Percentiles rank a stretch among this genome's conserved stretches.
Evolutionary conservation across 1,284 basidiomycete genomes (phyloP).

Genomic region (Tilletia walkeri): DNA sequence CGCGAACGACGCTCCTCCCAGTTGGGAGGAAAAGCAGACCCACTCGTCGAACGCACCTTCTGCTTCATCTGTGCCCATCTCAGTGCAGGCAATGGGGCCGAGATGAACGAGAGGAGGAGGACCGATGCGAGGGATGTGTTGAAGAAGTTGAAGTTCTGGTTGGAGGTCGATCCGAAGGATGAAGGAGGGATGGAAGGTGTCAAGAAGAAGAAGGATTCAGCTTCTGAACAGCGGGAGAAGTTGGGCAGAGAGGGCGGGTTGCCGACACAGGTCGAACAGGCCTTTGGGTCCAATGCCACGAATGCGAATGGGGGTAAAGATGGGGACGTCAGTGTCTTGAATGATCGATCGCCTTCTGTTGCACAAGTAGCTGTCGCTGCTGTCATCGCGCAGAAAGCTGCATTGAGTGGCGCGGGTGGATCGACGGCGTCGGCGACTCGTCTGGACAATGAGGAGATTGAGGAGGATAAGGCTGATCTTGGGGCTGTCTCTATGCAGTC

Average conservation of each 20-base stretch:
- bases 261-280: too few species aligned
- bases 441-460: not conserved
- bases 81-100: slow-evolving; percentile 2
- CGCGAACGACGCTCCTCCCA: slow-evolving; percentile 5
- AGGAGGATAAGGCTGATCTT: slow-evolving; percentile 9
- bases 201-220: too few species aligned
- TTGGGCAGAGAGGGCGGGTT: too few species aligned
- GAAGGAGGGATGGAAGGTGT: not conserved
- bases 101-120: slow-evolving; percentile 10
- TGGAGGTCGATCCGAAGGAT: slow-evolving; percentile 14
- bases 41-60: slow-evolving; percentile 10
- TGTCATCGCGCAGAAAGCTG: not conserved
- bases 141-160: slow-evolving; percentile 15
- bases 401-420: not conserved
- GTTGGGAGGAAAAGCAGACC: slow-evolving; percentile 1
- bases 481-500: not conserved
- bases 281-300: too few species aligned
- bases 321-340: too few species aligned
- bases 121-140: slow-evolving; percentile 13
- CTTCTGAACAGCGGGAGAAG: too few species aligned
- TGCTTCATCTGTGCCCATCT: slow-evolving; percentile 21
- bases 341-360: not conserved
- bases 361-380: slow-evolving; percentile 6
- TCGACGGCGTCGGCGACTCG: not conserved
- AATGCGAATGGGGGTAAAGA: too few species aligned